Evolutionary conservation across 1,284 basidiomycete genomes (phyloP).

Genomic region (Heliocybe sulcata): DNA sequence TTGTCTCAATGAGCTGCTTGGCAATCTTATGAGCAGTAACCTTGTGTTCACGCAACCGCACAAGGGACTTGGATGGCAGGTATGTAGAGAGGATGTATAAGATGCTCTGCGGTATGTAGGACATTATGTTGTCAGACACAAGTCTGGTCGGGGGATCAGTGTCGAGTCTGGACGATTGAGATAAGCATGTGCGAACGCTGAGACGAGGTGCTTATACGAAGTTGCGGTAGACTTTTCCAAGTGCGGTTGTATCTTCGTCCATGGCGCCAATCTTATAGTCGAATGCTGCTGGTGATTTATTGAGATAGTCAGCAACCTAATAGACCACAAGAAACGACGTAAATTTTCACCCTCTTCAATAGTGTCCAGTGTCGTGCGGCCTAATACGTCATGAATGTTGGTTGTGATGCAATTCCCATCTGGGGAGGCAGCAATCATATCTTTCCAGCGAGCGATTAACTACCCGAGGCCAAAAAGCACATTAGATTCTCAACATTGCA

Average conservation of each 20-base stretch:
- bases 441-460: slow-evolving; percentile 10
- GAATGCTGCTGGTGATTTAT: slow-evolving; percentile 22
- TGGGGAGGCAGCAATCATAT: slow-evolving; percentile 13
- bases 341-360: slow-evolving; percentile 26
- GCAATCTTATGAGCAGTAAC: neutral
- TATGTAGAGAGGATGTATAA: neutral
- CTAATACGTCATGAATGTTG: slow-evolving; percentile 26
- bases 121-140: neutral
- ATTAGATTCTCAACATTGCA: neutral
- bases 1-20: neutral
- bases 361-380: slow-evolving; percentile 23
- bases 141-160: neutral
- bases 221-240: slow-evolving; percentile 20
- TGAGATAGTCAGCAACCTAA: slow-evolving; percentile 18
- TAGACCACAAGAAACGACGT: too few species aligned
- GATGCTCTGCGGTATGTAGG: neutral
- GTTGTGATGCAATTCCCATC: slow-evolving; percentile 41
- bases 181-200: neutral
- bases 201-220: slow-evolving; percentile 18
- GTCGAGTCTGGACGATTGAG: neutral
- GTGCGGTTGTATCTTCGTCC: slow-evolving; percentile 18
- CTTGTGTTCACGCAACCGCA: neutral
- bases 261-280: slow-evolving; percentile 25
- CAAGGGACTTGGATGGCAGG: neutral
- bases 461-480: slow-evolving; percentile 5